phyloP scores from a whole-genome alignment of 2,329 filamentous ascomycete genomes.

The Alternaria solani region DNA sequence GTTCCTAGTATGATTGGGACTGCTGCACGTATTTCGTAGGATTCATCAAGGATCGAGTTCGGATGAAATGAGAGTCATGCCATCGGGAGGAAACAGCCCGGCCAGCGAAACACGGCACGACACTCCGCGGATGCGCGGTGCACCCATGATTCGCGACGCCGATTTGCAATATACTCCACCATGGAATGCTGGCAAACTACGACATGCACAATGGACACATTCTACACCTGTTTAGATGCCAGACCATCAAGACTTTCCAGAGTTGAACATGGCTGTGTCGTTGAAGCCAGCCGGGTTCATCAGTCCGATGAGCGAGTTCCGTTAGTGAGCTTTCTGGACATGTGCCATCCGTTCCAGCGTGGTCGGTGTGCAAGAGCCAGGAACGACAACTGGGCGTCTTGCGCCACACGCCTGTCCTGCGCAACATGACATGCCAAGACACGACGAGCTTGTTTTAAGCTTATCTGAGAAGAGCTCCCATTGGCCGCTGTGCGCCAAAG shows the following conservation, averaged over 20 bases:
- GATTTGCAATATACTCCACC: neutral
- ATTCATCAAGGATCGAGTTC: neutral
- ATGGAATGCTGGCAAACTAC: neutral
- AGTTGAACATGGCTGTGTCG: neutral
- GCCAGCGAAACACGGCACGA: constrained; percentile 1
- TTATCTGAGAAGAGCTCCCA: neutral
- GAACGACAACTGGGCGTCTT: neutral
- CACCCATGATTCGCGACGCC: neutral
- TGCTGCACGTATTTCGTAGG: neutral
- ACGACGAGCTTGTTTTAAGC: constrained; percentile 13
- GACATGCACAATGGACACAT: neutral
- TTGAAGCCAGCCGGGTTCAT: neutral
- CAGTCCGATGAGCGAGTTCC: neutral
- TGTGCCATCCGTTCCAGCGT: neutral
- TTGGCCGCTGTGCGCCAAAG: constrained; percentile 5
- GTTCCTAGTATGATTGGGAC: neutral
- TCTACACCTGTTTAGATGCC: neutral
- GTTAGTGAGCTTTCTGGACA: neutral
- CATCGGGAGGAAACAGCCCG: neutral
- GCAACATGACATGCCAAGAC: constrained; percentile 6
- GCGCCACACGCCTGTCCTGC: neutral
- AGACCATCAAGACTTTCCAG: neutral
- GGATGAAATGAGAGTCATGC: neutral
- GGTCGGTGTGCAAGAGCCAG: neutral
- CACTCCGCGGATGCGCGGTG: neutral